Conservation (phyloP, 345 rosid species). For the Adansonia digitata region DNA sequence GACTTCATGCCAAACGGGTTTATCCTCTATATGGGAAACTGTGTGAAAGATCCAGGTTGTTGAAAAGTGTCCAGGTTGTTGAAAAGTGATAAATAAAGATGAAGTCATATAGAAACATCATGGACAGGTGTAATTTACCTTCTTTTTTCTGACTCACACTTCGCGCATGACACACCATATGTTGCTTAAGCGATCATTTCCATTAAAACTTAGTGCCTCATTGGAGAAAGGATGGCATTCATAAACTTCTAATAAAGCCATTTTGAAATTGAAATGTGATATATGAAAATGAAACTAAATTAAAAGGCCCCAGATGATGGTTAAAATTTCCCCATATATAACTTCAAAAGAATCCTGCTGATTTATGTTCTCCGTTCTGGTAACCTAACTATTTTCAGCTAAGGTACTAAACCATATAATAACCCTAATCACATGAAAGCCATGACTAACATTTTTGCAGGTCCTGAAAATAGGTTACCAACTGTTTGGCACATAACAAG, state of each 20-base stretch:
- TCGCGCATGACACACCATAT: background rate
- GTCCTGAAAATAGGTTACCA: background rate
- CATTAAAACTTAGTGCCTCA: background rate
- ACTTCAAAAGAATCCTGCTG: background rate
- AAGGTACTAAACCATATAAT: background rate
- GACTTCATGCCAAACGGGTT: background rate
- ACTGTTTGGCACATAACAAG: background rate
- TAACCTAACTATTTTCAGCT: background rate
- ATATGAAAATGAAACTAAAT: background rate
- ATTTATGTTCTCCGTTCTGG: background rate
- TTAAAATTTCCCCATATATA: background rate
- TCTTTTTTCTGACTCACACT: background rate
- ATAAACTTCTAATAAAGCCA: background rate
- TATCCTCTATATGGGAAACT: background rate
- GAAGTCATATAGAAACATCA: background rate
- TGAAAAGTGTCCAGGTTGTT: background rate
- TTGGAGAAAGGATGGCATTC: background rate
- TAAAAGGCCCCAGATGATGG: background rate
- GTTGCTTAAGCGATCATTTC: background rate
- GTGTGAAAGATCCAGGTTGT: too few relatives aligned
- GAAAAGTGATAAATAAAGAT: background rate
- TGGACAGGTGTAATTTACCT: background rate
- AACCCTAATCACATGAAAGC: background rate
- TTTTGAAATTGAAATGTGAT: background rate
- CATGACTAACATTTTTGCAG: background rate